Percentiles rank a stretch among this genome's conserved stretches.
Evolutionary conservation across 192 early-diverging fungal species (phyloP).

Genomic region (Geranomyces michiganensis): DNA sequence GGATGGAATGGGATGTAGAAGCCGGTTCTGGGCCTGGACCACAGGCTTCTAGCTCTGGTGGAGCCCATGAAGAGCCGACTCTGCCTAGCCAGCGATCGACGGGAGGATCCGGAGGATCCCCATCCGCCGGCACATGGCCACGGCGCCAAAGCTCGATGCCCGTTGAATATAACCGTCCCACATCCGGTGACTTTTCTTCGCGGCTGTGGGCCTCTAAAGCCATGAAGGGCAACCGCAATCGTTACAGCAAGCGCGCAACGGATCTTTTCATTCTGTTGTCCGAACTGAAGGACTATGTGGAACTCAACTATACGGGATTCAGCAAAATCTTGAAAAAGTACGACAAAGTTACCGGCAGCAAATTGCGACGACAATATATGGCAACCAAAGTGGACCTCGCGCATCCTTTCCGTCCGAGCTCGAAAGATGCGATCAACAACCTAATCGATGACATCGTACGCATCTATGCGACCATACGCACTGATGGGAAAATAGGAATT

Average conservation of each 20-base stretch:
- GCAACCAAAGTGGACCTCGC: constrained; percentile 56
- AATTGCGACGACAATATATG: constrained; percentile 76
- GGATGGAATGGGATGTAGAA: not conserved
- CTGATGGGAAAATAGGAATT: constrained; percentile 60
- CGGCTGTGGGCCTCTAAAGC: constrained; percentile 43
- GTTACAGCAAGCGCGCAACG: constrained; percentile 55
- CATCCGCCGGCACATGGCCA: constrained; percentile 20
- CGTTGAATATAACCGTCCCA: not conserved
- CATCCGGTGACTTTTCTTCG: constrained; percentile 20
- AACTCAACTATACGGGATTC: constrained; percentile 90
- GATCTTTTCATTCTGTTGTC: constrained; percentile 82
- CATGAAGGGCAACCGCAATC: constrained; percentile 36
- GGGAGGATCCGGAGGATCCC: not conserved
- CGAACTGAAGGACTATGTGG: constrained; percentile 85
- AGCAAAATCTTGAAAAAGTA: constrained; percentile 96
- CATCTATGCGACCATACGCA: constrained; percentile 69
- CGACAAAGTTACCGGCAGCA: constrained; percentile 86
- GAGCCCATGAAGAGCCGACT: not conserved
- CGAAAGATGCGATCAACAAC: constrained; percentile 65
- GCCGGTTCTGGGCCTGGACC: not conserved
- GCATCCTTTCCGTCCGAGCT: constrained; percentile 70
- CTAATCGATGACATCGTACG: constrained; percentile 62
- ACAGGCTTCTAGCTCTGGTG: not conserved
- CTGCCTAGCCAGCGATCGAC: not conserved
- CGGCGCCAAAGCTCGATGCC: constrained; percentile 22